Evolutionary conservation across 1,284 basidiomycete species (phyloP).

Genomic region (Trametes pubescens): DNA sequence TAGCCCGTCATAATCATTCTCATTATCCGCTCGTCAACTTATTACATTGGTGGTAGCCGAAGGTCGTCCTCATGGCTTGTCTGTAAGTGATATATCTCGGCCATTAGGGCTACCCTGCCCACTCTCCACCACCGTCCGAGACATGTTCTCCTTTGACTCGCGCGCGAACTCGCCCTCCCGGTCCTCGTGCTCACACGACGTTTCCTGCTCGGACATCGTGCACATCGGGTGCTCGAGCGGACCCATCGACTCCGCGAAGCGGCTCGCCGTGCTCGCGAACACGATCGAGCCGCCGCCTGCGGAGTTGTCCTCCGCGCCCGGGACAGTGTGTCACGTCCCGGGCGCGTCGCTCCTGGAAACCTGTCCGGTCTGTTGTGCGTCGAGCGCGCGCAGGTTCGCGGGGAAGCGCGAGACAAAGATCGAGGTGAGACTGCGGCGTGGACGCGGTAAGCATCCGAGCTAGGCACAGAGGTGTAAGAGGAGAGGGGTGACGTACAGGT

Average conservation of each 20-base stretch:
- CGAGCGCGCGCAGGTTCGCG: constrained; percentile 19
- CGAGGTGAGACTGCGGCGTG: background rate
- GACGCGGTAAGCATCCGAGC: background rate
- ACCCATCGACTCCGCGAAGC: constrained; percentile 7
- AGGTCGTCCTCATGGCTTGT: no score
- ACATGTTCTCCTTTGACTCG: no score
- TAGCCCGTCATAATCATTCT: no score
- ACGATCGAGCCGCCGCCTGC: background rate
- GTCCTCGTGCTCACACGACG: background rate
- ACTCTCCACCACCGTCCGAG: no score
- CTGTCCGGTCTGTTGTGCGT: constrained; percentile 6
- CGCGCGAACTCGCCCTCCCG: no score
- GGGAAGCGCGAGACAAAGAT: constrained; percentile 20
- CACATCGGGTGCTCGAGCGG: constrained; percentile 1
- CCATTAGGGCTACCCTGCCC: no score
- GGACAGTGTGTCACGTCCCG: constrained; percentile 1
- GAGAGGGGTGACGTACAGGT: background rate
- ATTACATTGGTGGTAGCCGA: no score
- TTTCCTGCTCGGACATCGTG: background rate
- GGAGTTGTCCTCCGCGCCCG: background rate
- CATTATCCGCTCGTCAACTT: no score
- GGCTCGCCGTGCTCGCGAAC: constrained; percentile 1
- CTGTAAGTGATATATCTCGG: no score
- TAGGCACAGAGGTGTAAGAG: background rate
- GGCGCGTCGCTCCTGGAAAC: background rate